Evolutionary conservation across 1,284 basidiomycete species (phyloP), one percentile per base, ranked within the genome.

Genomic region (Naganishia sp.): DNA sequence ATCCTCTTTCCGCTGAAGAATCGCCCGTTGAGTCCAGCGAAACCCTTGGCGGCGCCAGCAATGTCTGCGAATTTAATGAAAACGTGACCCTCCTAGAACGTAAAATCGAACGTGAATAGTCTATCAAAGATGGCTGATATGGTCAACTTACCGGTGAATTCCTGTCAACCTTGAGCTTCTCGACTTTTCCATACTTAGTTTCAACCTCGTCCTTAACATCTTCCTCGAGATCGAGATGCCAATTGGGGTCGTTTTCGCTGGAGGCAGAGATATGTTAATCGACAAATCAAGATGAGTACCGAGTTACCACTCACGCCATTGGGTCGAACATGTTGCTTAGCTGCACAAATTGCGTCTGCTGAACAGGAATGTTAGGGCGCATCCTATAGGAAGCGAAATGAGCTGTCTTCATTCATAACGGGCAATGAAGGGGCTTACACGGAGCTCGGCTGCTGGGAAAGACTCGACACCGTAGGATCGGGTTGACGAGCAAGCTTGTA

Each of bases 401-500:
- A 56, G 32, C 31, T 47, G 31, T 63, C 42, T 32, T 32, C 5
- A 17, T 7, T 25, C 42, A 23, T 32, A 35, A 17, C 46, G 21
- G 42, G 21, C 43, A 4, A 2, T 39, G 13, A 39, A 41, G 39
- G 50, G 32, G 47, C 54, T 51, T 50, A 55, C 49, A 63, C 46
- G n/a, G 63, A 52, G 47, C 60, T 52, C n/a, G 35, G 52, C 52
- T 62, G 61, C 71, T 55, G 47, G 71, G 70, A 72, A 72, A 28
- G 58, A 43, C 11, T 51, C 18, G 74, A 70, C 42, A 69, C 71
- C 13, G 82, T 78, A 53, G 87, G 78, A 62, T 85, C 83, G 72
- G 93, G 90, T 79, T 85, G 90, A 83, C 94, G 92, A 77, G 94
- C 92, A 85, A 97, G 89, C 87, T 96, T 97, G 82, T 94, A 91